Evolutionary conservation across 2,329 filamentous ascomycete genomes (phyloP).

Genomic region (Phaeosphaeriaceae sp.): DNA sequence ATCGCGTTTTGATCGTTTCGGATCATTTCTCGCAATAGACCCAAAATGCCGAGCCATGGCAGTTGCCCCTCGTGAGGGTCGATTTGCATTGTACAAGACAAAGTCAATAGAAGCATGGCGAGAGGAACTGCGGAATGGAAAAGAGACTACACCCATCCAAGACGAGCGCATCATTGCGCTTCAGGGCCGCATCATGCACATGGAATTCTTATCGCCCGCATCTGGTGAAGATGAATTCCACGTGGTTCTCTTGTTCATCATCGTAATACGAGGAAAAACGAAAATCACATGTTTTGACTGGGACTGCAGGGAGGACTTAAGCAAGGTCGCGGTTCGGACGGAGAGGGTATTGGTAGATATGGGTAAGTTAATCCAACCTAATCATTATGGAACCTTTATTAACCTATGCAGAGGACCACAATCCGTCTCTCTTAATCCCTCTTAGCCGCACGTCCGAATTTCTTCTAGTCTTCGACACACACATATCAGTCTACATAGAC

Average conservation of each 20-base stretch:
- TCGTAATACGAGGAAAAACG: conserved; percentile 53
- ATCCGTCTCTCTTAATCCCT: conserved; percentile 50
- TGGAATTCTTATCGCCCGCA: conserved; percentile 82
- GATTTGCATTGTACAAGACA: conserved; percentile 75
- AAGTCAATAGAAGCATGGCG: conserved; percentile 62
- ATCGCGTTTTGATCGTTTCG: conserved; percentile 61
- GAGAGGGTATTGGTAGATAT: conserved; percentile 34
- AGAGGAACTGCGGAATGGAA: conserved; percentile 49
- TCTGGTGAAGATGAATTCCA: conserved; percentile 69
- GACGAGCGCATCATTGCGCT: conserved; percentile 57
- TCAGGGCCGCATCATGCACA: conserved; percentile 76
- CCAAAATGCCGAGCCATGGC: conserved; percentile 70
- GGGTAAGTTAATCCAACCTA: conserved; percentile 23
- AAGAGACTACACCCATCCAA: conserved; percentile 65
- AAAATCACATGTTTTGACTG: conserved; percentile 60
- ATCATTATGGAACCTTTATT: conserved; percentile 3
- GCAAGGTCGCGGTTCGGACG: conserved; percentile 29
- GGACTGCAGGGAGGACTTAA: conserved; percentile 54
- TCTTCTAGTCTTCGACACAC: conserved; percentile 46
- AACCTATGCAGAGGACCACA: conserved; percentile 39
- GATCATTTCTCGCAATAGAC: conserved; percentile 77
- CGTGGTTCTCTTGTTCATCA: conserved; percentile 75
- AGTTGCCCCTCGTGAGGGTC: conserved; percentile 71
- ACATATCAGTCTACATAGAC: conserved; percentile 48
- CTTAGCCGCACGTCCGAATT: conserved; percentile 50